These are phyloP conservation scores for Zygosaccharomyces kombuchaensis DNA, from an alignment of 805 yeast genomes.

Conservation along the genomic window DNA sequence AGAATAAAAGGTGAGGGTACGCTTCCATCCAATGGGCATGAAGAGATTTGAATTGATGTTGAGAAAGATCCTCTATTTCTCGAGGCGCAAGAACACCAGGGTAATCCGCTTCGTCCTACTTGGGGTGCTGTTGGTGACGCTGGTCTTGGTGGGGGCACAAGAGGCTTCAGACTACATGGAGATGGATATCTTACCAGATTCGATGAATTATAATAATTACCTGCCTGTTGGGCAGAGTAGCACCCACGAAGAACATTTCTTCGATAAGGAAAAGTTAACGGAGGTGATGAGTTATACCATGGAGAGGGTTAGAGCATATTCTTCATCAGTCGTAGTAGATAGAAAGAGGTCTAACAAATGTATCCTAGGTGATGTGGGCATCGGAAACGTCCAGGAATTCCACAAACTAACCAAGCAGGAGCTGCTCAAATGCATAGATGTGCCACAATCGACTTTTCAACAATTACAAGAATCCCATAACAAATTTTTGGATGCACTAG, in stretches of 20 bases:
- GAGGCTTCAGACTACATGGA: conserved; percentile 6
- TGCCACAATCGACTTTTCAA: conserved; percentile 11
- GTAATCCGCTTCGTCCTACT: conserved; percentile 1
- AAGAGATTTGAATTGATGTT: conserved; percentile 1
- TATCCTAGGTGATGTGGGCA: conserved; percentile 11
- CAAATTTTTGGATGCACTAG: conserved; percentile 9
- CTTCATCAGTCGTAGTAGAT: conserved; percentile 16
- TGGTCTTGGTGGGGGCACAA: conserved; percentile 7
- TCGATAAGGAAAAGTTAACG: conserved; percentile 4
- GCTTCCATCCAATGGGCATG: background rate
- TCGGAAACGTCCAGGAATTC: conserved; percentile 8
- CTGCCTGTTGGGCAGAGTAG: background rate
- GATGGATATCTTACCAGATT: conserved; percentile 5
- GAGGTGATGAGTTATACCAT: conserved; percentile 7
- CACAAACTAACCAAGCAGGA: conserved; percentile 13
- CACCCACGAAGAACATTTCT: background rate
- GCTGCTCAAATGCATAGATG: conserved; percentile 15
- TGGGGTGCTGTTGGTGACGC: background rate
- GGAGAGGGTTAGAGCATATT: conserved; percentile 13
- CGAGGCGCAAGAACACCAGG: conserved; percentile 9
- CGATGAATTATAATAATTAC: conserved; percentile 1
- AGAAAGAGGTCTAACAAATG: conserved; percentile 12
- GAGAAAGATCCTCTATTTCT: conserved; percentile 7
- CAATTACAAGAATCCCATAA: conserved; percentile 14
- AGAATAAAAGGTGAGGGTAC: background rate